These are phyloP conservation scores for Didymosphaeria variabile DNA, from an alignment of 2,329 filamentous ascomycete species.

Conservation along the genomic window DNA sequence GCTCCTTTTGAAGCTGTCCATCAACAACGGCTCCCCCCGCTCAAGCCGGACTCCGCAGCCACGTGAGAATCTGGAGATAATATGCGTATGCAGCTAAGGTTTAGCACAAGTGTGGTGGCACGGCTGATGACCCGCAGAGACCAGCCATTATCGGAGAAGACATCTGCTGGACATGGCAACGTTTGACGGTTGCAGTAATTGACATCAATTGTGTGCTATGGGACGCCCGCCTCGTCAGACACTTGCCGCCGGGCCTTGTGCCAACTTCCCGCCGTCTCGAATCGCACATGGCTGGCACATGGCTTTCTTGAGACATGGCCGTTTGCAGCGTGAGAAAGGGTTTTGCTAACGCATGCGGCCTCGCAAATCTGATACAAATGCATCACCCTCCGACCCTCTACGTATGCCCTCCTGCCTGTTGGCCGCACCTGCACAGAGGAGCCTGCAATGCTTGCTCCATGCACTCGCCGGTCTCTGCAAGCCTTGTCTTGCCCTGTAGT, in stretches of 20 bases:
- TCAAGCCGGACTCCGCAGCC: slow-evolving; percentile 1
- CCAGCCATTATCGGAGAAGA: too few relatives aligned
- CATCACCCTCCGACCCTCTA: background rate
- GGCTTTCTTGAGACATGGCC: background rate
- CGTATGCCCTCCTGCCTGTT: background rate
- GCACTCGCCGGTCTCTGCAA: background rate
- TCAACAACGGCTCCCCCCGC: background rate
- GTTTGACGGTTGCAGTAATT: too few relatives aligned
- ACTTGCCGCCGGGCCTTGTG: too few relatives aligned
- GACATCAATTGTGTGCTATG: too few relatives aligned
- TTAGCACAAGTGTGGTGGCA: slow-evolving; percentile 1
- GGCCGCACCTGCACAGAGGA: background rate
- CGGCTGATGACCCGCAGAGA: background rate
- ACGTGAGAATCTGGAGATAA: background rate
- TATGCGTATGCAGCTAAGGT: slow-evolving; percentile 13
- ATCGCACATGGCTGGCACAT: background rate
- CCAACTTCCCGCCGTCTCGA: background rate
- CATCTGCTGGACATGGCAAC: too few relatives aligned
- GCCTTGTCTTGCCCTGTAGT: background rate
- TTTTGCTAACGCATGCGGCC: background rate
- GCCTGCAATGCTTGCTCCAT: background rate
- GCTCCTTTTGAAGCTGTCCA: background rate
- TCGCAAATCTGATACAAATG: background rate
- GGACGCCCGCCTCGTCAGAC: too few relatives aligned
- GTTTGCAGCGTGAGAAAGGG: background rate